Base-by-base conservation (phyloP, 345 rosid species). In the Diplotaxis tenuifolia region DNA sequence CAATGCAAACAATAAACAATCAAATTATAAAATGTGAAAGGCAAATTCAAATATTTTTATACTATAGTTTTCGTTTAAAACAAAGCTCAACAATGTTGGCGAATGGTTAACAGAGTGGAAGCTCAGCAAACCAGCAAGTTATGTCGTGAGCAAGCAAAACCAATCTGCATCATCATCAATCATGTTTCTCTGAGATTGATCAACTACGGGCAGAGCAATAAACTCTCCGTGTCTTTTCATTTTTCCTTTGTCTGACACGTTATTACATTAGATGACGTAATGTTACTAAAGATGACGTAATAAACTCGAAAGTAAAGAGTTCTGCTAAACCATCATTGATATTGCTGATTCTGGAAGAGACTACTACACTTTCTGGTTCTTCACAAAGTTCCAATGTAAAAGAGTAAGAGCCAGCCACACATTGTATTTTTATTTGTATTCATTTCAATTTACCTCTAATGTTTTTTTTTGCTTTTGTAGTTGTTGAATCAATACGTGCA, bases 301-400 rank as follows among this genome's bases (percentile, higher is more conserved):
- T 42, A 42, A 29, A 42, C n/a, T 16, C 14, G 49, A 14, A 42
- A 14, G 49, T 42, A 42, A n/a, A 12, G 15, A 12, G 15, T 12
- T 38, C 47, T 38, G 15, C 7, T 40, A 95, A 81, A 53, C 83
- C 6, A 95, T 95, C 15, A 74, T 83, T 16, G 99, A 95, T 80
- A 95, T 95, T 45, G 96, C 92, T 11, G 92, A 86, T 74, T 95
- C 98, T 16, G 98, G 99, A 59, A 88, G 98, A 82, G 99, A 88
- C 62, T 73, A 87, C 75, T 95, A 95, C 77, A 95, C 98, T 6
- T 95, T 92, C 82, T 95, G 99, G 99, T 95, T 95, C 82, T 95
- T 90, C 82, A 92, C 85, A 2, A 73, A 82, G 14, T 95, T 92
- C 47, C 81, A 85, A 53, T 81, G 82, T 78, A 83, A 88, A 83